A percentile compares a stretch with the other conserved stretches of the same genome.
phyloP scores from a whole-genome alignment of 2,329 filamentous ascomycete species.

The Arthrobotrys sinensis region DNA sequence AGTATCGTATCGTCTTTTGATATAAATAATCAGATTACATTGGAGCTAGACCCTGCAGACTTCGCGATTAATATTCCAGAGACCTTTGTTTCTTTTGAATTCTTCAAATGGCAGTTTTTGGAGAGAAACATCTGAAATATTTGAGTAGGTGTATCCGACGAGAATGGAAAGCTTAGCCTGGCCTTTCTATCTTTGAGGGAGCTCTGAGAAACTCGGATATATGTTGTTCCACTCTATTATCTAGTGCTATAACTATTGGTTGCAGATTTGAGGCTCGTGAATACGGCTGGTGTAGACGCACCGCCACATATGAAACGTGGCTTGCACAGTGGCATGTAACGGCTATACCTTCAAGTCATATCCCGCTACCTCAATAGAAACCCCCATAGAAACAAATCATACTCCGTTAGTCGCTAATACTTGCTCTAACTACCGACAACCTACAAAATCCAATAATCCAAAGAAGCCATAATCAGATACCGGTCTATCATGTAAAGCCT shows the following conservation, averaged over 20 bases:
- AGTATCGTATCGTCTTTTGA: constrained; percentile 2
- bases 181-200: not conserved
- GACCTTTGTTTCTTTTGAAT: too few relatives aligned
- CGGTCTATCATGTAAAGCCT: too few relatives aligned
- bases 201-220: not conserved
- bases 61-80: not conserved
- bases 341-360: not conserved
- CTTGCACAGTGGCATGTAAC: constrained; percentile 5
- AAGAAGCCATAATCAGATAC: too few relatives aligned
- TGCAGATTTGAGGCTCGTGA: not conserved
- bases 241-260: too few relatives aligned
- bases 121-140: not conserved
- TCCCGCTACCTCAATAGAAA: not conserved
- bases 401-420: too few relatives aligned
- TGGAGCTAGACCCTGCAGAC: not conserved
- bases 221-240: too few relatives aligned
- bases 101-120: not conserved
- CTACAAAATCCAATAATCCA: too few relatives aligned
- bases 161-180: not conserved
- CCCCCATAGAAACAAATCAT: not conserved
- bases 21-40: constrained; percentile 19
- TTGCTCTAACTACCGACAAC: too few relatives aligned
- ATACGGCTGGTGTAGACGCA: constrained; percentile 1
- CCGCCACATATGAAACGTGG: constrained; percentile 14
- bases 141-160: not conserved